A percentile compares a stretch with the other conserved stretches of the same genome.
Conservation (phyloP, 192 early-diverging fungal genomes). For the Chytriomyces confervae region DNA sequence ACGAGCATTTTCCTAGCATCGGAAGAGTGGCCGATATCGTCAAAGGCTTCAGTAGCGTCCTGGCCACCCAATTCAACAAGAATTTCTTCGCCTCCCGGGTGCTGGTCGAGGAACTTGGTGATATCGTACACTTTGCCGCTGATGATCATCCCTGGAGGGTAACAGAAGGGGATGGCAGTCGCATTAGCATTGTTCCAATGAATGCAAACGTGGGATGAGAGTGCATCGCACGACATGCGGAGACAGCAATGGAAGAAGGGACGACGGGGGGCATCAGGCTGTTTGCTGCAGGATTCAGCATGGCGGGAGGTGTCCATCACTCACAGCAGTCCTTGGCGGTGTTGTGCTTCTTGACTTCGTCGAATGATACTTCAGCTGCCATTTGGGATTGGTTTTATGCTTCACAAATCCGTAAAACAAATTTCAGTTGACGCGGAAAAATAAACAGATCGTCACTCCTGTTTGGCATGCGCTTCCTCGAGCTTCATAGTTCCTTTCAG, state of each 20-base stretch:
- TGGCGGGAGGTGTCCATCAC: background rate
- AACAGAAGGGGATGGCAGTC: too few relatives aligned
- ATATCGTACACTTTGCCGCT: slow-evolving; percentile 49
- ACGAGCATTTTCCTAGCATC: slow-evolving; percentile 80
- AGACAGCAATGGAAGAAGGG: too few relatives aligned
- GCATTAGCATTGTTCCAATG: too few relatives aligned
- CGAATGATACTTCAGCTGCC: slow-evolving; percentile 5
- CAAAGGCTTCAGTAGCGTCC: slow-evolving; percentile 83
- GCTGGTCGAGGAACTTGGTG: slow-evolving; percentile 56
- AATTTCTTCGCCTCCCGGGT: slow-evolving; percentile 53
- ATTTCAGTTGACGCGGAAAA: too few relatives aligned
- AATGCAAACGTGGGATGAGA: too few relatives aligned
- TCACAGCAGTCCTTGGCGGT: slow-evolving; percentile 52
- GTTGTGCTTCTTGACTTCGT: slow-evolving; percentile 51
- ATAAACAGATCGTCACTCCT: too few relatives aligned
- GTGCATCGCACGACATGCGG: too few relatives aligned
- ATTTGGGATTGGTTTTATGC: background rate
- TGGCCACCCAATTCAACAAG: slow-evolving; percentile 77
- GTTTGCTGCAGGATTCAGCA: slow-evolving; percentile 33
- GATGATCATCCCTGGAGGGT: slow-evolving; percentile 41
- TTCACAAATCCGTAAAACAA: too few relatives aligned
- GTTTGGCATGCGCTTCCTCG: too few relatives aligned
- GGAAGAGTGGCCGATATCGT: slow-evolving; percentile 88
- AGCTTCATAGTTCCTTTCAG: too few relatives aligned
- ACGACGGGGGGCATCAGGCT: slow-evolving; percentile 32